Conservation (phyloP, 257 asterid species). For the Lycium barbarum region DNA sequence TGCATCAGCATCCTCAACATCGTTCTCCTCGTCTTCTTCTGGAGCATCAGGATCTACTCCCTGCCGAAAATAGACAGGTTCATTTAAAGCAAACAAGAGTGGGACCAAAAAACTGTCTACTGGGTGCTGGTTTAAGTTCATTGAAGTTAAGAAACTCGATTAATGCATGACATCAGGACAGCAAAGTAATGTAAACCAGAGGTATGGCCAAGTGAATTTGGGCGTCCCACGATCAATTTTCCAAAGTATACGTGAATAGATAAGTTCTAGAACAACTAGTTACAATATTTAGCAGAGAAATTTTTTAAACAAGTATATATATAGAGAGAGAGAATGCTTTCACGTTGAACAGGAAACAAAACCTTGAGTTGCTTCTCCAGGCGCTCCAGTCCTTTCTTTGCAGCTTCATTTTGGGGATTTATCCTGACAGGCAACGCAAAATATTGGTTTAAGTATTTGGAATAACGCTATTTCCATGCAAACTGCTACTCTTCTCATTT, state of each 20-base stretch:
- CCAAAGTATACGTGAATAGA: background rate
- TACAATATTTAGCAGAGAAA: constrained; percentile 15
- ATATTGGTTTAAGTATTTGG: background rate
- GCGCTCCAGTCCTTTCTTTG: constrained; percentile 89
- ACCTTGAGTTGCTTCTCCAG: constrained; percentile 99
- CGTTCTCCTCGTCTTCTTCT: constrained; percentile 93
- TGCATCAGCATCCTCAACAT: constrained; percentile 81
- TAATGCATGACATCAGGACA: background rate
- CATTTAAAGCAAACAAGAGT: background rate
- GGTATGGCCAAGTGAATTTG: background rate
- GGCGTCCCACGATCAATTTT: background rate
- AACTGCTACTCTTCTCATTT: background rate
- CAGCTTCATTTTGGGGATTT: constrained; percentile 86
- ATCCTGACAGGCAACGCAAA: constrained; percentile 58
- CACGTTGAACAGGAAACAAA: constrained; percentile 27
- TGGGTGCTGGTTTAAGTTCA: background rate
- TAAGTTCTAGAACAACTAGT: background rate
- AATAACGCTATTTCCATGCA: constrained; percentile 1
- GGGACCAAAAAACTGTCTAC: background rate
- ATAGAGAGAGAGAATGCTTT: background rate
- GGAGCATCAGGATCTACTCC: constrained; percentile 99
- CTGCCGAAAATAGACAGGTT: constrained; percentile 43
- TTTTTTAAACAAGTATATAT: constrained; percentile 15
- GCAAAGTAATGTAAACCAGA: background rate
- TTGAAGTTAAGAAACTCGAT: background rate